phyloP scores from a whole-genome alignment of 2,329 filamentous ascomycete species.

The Colletotrichum lupini region DNA sequence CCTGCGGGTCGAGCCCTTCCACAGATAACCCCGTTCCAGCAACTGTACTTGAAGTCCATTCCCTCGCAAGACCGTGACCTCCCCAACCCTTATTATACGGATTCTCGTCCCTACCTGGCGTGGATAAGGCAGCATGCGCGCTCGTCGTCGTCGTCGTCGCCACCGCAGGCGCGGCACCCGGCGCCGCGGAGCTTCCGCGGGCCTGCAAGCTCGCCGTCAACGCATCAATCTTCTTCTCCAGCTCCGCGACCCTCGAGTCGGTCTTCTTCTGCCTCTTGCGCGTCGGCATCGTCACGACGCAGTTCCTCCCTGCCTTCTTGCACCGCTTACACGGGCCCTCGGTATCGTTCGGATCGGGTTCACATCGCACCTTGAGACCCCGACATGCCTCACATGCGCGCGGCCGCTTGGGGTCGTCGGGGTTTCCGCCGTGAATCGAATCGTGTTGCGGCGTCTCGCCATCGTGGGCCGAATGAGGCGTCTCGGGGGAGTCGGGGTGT shows the following conservation, averaged over 20 bases:
- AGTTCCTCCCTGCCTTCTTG: constrained; percentile 81
- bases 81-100: constrained; percentile 33
- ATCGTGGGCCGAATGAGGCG: constrained; percentile 25
- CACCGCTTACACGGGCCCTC: constrained; percentile 80
- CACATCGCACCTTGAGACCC: constrained; percentile 85
- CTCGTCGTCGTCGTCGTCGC: constrained; percentile 43
- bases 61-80: constrained; percentile 11
- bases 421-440: constrained; percentile 29
- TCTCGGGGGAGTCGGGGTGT: constrained; percentile 21
- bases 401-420: constrained; percentile 70
- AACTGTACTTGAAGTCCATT: not conserved
- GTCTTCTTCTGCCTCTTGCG: constrained; percentile 92
- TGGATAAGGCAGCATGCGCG: not conserved
- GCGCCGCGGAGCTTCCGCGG: constrained; percentile 39
- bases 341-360: constrained; percentile 73
- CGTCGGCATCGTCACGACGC: constrained; percentile 79
- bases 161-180: constrained; percentile 36
- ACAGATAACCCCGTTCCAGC: not conserved
- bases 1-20: not conserved
- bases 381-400: constrained; percentile 82
- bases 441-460: constrained; percentile 28
- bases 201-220: constrained; percentile 83
- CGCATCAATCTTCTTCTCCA: constrained; percentile 93
- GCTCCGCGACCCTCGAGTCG: constrained; percentile 86
- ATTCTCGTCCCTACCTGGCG: not conserved